Evolutionary conservation across 257 asterid genomes (phyloP).

Genomic region (Fraxinus cuspidata): DNA sequence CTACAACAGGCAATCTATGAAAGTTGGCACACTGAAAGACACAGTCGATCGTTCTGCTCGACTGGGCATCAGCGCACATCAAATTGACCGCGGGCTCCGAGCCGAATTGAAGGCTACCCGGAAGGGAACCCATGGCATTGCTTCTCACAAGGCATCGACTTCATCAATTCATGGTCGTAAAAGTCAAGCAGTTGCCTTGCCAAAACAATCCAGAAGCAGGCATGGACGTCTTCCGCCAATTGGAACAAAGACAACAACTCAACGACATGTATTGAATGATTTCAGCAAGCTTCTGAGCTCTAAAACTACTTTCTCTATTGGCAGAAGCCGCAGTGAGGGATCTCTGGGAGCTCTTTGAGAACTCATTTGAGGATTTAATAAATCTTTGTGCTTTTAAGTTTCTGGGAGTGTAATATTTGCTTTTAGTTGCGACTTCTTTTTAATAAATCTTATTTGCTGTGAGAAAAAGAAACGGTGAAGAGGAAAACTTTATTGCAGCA

Average conservation of each 20-base stretch:
- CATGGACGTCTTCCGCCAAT: slow-evolving; percentile 60
- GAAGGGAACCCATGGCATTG: slow-evolving; percentile 52
- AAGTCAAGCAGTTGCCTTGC: slow-evolving; percentile 47
- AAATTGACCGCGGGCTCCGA: slow-evolving; percentile 53
- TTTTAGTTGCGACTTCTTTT: not conserved
- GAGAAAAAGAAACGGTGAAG: no score
- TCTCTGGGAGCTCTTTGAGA: slow-evolving; percentile 66
- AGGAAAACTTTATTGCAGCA: no score
- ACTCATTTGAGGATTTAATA: not conserved
- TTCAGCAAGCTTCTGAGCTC: slow-evolving; percentile 44
- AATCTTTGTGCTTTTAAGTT: not conserved
- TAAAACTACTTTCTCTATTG: slow-evolving; percentile 52
- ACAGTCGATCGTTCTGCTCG: slow-evolving; percentile 68
- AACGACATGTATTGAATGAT: slow-evolving; percentile 37
- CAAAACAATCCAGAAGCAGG: slow-evolving; percentile 51
- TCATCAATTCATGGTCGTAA: slow-evolving; percentile 65
- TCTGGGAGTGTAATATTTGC: not conserved
- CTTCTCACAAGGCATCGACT: slow-evolving; percentile 51
- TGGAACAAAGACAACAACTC: slow-evolving; percentile 45
- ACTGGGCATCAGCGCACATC: slow-evolving; percentile 57
- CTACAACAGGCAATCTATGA: slow-evolving; percentile 74
- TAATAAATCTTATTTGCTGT: not conserved
- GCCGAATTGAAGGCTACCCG: slow-evolving; percentile 51
- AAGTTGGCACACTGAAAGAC: slow-evolving; percentile 67
- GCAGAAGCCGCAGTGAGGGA: slow-evolving; percentile 83